phyloP scores from a whole-genome alignment of 805 yeast genomes.

The Priceomyces castillae region DNA sequence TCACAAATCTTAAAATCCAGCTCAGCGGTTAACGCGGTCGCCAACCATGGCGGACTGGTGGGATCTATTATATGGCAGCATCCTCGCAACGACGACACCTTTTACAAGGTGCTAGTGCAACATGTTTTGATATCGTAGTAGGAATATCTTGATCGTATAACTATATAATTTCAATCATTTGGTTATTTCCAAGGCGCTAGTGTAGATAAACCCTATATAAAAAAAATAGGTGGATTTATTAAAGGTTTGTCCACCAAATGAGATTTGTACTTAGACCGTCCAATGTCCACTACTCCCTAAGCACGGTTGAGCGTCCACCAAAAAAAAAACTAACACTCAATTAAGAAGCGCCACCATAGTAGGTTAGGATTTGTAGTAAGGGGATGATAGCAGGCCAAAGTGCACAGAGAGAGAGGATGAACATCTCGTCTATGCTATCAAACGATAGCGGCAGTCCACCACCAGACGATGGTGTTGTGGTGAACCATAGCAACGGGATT shows the following conservation, averaged over 20 bases:
- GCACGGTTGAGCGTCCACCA: slow-evolving; percentile 8
- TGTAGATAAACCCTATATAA: slow-evolving; percentile 1
- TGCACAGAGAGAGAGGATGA: slow-evolving; percentile 18
- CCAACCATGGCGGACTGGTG: neutral
- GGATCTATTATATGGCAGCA: neutral
- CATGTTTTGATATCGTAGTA: neutral
- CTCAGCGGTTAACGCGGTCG: slow-evolving; percentile 4
- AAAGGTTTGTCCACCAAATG: slow-evolving; percentile 6
- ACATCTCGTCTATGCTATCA: slow-evolving; percentile 36
- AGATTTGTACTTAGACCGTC: slow-evolving; percentile 7
- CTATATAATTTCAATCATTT: too few relatives aligned
- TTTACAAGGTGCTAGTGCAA: neutral
- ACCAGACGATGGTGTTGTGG: slow-evolving; percentile 4
- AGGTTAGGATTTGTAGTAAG: neutral
- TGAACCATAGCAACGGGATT: neutral
- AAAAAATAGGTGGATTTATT: slow-evolving; percentile 2
- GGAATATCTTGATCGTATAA: neutral
- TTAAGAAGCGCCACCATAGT: slow-evolving; percentile 1
- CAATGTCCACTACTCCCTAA: slow-evolving; percentile 9
- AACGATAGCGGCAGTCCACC: slow-evolving; percentile 17
- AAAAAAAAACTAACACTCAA: slow-evolving; percentile 6
- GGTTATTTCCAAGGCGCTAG: neutral
- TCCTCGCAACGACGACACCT: neutral
- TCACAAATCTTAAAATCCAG: neutral
- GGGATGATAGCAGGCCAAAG: slow-evolving; percentile 3